Evolutionary conservation across 2,329 filamentous ascomycete species (phyloP).

Genomic region (Knoxdaviesia capensis): DNA sequence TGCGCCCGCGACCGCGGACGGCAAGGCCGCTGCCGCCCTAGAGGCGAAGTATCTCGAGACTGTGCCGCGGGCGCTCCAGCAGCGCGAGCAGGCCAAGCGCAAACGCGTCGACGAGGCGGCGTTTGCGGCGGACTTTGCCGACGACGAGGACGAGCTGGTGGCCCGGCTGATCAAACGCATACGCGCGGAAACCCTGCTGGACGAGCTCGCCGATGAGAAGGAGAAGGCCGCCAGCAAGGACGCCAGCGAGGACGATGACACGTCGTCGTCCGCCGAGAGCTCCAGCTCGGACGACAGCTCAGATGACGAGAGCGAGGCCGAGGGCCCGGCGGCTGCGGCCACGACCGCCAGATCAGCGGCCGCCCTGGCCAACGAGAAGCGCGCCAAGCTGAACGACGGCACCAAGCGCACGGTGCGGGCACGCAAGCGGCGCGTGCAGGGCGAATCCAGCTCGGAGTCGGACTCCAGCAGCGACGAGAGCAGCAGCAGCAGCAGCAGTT

Average conservation of each 20-base stretch:
- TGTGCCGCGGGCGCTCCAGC: constrained; percentile 33
- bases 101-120: constrained; percentile 33
- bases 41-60: constrained; percentile 28
- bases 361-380: constrained; percentile 18
- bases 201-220: constrained; percentile 19
- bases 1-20: constrained; percentile 4
- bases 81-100: constrained; percentile 18
- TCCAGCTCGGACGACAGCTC: too few relatives aligned
- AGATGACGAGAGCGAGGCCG: constrained; percentile 6
- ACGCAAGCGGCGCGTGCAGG: constrained; percentile 5
- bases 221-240: constrained; percentile 1
- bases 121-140: constrained; percentile 26
- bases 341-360: too few relatives aligned
- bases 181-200: constrained; percentile 37
- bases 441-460: constrained; percentile 13
- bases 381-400: constrained; percentile 22
- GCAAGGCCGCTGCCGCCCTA: constrained; percentile 13
- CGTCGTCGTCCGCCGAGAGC: too few relatives aligned
- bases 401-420: constrained; percentile 21
- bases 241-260: too few relatives aligned
- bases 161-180: constrained; percentile 40
- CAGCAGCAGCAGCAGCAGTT: constrained; percentile 17
- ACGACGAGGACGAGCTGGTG: constrained; percentile 16
- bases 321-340: neutral
- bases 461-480: constrained; percentile 14